These are phyloP conservation scores for Fusarium penzigii DNA, from an alignment of 2,329 filamentous ascomycete species.

Conservation along the genomic window DNA sequence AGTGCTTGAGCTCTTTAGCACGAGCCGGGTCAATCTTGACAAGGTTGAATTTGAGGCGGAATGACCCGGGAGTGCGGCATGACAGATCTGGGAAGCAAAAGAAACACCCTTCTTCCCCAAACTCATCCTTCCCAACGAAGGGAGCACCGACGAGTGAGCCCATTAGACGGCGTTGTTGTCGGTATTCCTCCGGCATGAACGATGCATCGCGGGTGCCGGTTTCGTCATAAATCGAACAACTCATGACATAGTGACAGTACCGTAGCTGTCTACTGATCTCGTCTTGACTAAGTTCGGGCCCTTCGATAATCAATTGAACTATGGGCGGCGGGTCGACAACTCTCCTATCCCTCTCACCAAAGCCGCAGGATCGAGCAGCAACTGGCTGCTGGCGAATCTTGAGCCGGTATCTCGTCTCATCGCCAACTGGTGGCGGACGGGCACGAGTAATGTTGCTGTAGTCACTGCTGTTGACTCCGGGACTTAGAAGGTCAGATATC, in stretches of 20 bases:
- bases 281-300: slow-evolving; percentile 53
- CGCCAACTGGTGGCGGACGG: slow-evolving; percentile 2
- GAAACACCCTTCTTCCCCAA: slow-evolving; percentile 74
- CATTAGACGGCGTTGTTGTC: slow-evolving; percentile 75
- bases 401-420: slow-evolving; percentile 32
- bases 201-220: slow-evolving; percentile 68
- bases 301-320: slow-evolving; percentile 69
- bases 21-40: slow-evolving; percentile 67
- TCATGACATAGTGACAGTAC: slow-evolving; percentile 69
- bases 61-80: slow-evolving; percentile 75
- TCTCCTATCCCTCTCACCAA: slow-evolving; percentile 77
- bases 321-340: slow-evolving; percentile 85
- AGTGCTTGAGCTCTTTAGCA: slow-evolving; percentile 47
- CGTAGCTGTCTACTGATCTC: slow-evolving; percentile 55
- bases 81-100: slow-evolving; percentile 85
- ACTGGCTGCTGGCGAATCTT: slow-evolving; percentile 74
- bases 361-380: slow-evolving; percentile 78
- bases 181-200: slow-evolving; percentile 69
- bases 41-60: slow-evolving; percentile 72
- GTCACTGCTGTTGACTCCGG: not conserved
- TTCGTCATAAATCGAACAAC: slow-evolving; percentile 75
- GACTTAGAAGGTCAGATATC: slow-evolving; percentile 23
- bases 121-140: slow-evolving; percentile 75
- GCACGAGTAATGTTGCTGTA: not conserved
- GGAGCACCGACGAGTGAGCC: slow-evolving; percentile 76